Evolutionary conservation across 2,329 filamentous ascomycete genomes (phyloP).

Genomic region (Calonectria hongkongensis): DNA sequence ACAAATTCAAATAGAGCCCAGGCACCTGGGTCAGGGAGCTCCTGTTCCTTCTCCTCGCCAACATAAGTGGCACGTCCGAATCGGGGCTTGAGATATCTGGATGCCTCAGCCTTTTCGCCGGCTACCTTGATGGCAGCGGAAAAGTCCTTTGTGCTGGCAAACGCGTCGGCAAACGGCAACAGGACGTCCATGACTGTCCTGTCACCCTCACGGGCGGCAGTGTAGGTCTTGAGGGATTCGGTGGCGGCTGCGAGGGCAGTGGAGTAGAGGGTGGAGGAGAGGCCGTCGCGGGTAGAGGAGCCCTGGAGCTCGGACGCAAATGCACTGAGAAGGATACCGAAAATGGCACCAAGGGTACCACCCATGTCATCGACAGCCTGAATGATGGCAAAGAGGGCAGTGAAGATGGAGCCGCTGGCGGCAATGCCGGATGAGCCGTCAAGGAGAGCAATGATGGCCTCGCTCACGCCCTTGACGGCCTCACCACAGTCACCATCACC

Average conservation of each 20-base stretch:
- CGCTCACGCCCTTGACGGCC: conserved; percentile 55
- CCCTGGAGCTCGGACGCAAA: conserved; percentile 66
- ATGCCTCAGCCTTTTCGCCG: conserved; percentile 55
- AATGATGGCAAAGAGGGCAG: conserved; percentile 65
- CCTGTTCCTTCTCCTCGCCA: conserved; percentile 53
- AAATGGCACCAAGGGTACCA: conserved; percentile 60
- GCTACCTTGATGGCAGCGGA: conserved; percentile 44
- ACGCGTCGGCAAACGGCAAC: conserved; percentile 78
- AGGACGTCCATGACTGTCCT: conserved; percentile 83
- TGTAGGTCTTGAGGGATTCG: conserved; percentile 52
- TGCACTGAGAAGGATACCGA: conserved; percentile 56
- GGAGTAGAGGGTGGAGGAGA: conserved; percentile 45
- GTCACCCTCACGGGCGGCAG: conserved; percentile 54
- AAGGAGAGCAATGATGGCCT: conserved; percentile 54
- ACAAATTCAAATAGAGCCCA: conserved; percentile 57
- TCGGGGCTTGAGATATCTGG: conserved; percentile 52
- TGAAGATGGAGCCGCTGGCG: conserved; percentile 56
- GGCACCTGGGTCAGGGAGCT: conserved; percentile 57
- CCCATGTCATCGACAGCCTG: conserved; percentile 65
- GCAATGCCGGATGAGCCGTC: conserved; percentile 52
- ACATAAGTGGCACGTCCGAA: conserved; percentile 57
- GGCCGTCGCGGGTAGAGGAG: conserved; percentile 36
- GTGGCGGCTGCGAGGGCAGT: conserved; percentile 47
- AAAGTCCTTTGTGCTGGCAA: conserved; percentile 57
- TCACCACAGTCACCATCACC: conserved; percentile 77